Evolutionary conservation across 306 rosid genomes (phyloP), one percentile per base, ranked within the genome.

Genomic region (Oemleria cerasiformis): DNA sequence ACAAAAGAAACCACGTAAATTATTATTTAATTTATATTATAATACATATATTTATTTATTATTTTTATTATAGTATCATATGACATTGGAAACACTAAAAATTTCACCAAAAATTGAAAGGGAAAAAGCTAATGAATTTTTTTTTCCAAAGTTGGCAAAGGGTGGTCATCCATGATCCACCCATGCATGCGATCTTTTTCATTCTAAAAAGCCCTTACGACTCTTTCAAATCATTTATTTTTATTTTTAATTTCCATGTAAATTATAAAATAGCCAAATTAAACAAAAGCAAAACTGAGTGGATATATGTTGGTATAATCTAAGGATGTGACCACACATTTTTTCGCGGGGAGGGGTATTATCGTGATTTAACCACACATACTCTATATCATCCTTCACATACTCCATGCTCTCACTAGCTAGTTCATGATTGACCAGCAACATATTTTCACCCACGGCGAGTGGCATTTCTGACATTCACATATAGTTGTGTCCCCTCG

Each of bases 401-500:
- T 4, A 3, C 45, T 16, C 4, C 65, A 1, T 30, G 3, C 36
- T 30, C 36, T 1, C 30, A 25, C 30, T 25, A 30, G 3, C 36
- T 30, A 30, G 3, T 2, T 30, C 36, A 30, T 30, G 36, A 2
- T 30, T 30, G 36, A 30, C 36, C 36, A 30, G 36, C 36, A 30
- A 30, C 36, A 30, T 30, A 30, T 30, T 30, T 25, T 30, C 36
- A 30, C 2, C 36, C 25, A 16, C 9, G 17, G 43, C 15, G 9
- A 38, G 66, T 61, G 51, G 6, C 57, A 34, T 73, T 55, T 56
- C 58, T 30, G 65, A 51, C 74, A 42, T 55, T 19, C 62, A 68
- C 60, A 36, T 15, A 5, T 20, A 68, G 69, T 61, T 59, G 21
- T 45, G 47, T 59, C 74, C 47, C 78, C 72, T 45, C 23, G 72